A percentile compares a stretch with the other conserved stretches of the same genome.
Conservation (phyloP, 2,329 filamentous ascomycete species). For the Fusarium begoniae region DNA sequence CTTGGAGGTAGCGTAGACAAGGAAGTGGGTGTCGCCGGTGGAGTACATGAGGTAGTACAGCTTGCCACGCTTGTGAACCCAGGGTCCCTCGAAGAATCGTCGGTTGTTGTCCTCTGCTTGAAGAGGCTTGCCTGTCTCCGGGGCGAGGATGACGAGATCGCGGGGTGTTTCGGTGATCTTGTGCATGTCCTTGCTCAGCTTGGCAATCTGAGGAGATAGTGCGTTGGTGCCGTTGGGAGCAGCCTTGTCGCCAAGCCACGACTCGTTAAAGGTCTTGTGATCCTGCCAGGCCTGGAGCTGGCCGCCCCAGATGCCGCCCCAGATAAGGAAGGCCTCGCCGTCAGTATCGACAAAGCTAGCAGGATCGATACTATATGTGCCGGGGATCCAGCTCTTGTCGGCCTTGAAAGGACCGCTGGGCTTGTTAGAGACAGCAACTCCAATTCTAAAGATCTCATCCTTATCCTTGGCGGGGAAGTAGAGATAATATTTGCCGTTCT, state of each 20-base stretch:
- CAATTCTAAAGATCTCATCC: constrained; percentile 15
- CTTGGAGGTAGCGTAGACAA: constrained; percentile 15
- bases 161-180: constrained; percentile 14
- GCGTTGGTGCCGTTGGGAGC: constrained; percentile 11
- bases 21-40: constrained; percentile 2
- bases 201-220: constrained; percentile 6
- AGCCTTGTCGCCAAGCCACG: not conserved
- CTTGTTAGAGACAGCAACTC: constrained; percentile 10
- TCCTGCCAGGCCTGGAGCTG: constrained; percentile 20
- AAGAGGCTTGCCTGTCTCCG: constrained; percentile 11
- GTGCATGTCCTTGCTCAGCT: constrained; percentile 16
- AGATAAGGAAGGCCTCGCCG: not conserved
- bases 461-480: constrained; percentile 24
- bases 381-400: constrained; percentile 18
- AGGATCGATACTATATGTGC: constrained; percentile 13
- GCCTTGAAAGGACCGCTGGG: constrained; percentile 11
- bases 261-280: constrained; percentile 8
- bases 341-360: constrained; percentile 8
- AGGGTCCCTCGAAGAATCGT: constrained; percentile 7
- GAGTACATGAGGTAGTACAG: constrained; percentile 20
- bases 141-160: constrained; percentile 6
- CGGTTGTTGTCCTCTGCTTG: constrained; percentile 1
- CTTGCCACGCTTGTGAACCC: constrained; percentile 13
- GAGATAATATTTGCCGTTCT: constrained; percentile 24
- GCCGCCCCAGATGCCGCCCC: constrained; percentile 9